Base-by-base conservation (phyloP, 2,329 filamentous ascomycete genomes). In the Fusarium ambrosium region DNA sequence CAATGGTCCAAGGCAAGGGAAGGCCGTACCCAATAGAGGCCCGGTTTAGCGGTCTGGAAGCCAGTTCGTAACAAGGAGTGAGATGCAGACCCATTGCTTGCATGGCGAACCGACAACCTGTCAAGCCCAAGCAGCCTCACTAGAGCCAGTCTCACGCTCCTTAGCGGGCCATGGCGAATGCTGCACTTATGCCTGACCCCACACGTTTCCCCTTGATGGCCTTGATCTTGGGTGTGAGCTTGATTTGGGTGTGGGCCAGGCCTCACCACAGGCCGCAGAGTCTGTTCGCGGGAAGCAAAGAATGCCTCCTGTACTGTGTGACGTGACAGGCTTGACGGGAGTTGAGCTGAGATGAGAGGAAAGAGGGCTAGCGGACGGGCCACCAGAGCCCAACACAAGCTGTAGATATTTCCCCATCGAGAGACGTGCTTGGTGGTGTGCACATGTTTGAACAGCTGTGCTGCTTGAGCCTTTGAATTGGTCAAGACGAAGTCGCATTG, bases 181-280 rank as follows among this genome's bases (percentile, higher is more conserved):
- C 78, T 79, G 78, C 78, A 77, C 71, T 79, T 73, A 74, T 79
- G 78, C 78, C 78, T 74, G 74, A 79, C 77, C 75, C 76, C 77
- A 78, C 72, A 74, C 70, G 68, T 74, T 70, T 73, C 71, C 70
- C 65, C 64, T 68, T 56, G 22, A 48, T 64, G 65, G 37, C 64
- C 61, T 76, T 77, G 66, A 69, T 64, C 67, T 66, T 64, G 22
- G 45, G 39, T 56, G 45, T 36, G 36, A 53, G n/a, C 37, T 70
- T 58, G 34, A 36, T 36, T 36, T 36, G 18, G 51, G 51, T 20
- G 60, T 66, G 68, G 73, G 77, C 74, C 74, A 62, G 72, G 70
- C 63, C 67, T 66, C 58, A 65, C 32, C 36, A 68, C 68, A 58
- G 74, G 68, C 62, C 66, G 65, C 53, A 63, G 43, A 36, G 69